Conservation (phyloP, 768 basidiomycete species). For the Ramaria sp. region DNA sequence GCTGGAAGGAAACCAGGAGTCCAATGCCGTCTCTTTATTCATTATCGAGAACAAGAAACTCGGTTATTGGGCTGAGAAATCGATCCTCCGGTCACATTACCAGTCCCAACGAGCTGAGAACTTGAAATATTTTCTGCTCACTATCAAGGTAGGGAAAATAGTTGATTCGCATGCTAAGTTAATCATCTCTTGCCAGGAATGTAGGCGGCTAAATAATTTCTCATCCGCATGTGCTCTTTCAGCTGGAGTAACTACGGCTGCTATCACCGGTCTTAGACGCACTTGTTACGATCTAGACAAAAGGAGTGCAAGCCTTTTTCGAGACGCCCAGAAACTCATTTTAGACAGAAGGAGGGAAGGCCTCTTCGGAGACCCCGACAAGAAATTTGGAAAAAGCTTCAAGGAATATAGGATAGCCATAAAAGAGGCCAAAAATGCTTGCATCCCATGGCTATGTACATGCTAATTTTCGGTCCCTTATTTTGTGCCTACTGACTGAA, state of each 20-base stretch:
- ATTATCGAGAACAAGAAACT: constrained; percentile 29
- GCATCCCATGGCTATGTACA: constrained; percentile 32
- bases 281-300: constrained; percentile 23
- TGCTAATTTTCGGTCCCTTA: not conserved
- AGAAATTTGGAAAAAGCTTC: too few species aligned
- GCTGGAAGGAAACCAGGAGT: constrained; percentile 20
- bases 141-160: constrained; percentile 20
- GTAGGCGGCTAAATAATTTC: constrained; percentile 33
- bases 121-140: constrained; percentile 34
- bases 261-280: constrained; percentile 24
- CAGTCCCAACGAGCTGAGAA: constrained; percentile 27
- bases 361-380: too few species aligned
- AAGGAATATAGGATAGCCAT: constrained; percentile 24
- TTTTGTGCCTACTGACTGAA: not conserved
- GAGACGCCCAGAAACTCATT: constrained; percentile 25
- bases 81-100: constrained; percentile 28
- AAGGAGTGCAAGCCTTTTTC: constrained; percentile 20
- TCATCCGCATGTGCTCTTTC: constrained; percentile 32
- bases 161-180: not conserved
- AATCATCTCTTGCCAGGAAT: constrained; percentile 23
- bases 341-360: constrained; percentile 24
- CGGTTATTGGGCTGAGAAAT: constrained; percentile 30
- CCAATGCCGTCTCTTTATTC: constrained; percentile 25
- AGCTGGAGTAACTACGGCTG: constrained; percentile 29
- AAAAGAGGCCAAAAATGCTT: constrained; percentile 13